Evolutionary conservation across 2,329 filamentous ascomycete genomes (phyloP).

Genomic region (Lasiodiplodia gonubiensis): DNA sequence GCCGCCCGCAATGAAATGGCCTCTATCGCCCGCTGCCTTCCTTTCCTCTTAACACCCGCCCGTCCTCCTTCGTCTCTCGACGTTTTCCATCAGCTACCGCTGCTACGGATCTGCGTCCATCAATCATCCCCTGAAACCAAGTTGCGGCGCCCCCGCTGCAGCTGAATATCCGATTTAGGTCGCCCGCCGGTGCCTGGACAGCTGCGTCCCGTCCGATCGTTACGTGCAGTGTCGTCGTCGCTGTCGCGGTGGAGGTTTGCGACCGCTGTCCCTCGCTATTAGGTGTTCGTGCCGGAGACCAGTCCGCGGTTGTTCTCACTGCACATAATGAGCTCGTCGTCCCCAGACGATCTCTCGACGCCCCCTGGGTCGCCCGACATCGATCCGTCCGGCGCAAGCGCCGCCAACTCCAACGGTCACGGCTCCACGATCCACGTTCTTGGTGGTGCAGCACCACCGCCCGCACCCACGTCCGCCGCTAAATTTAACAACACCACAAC

Average conservation of each 20-base stretch:
- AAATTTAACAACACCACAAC: conserved; percentile 23
- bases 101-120: conserved; percentile 20
- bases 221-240: conserved; percentile 24
- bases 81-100: conserved; percentile 19
- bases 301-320: conserved; percentile 34
- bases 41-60: conserved; percentile 18
- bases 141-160: conserved; percentile 20
- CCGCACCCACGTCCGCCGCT: conserved; percentile 41
- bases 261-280: conserved; percentile 29
- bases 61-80: conserved; percentile 12
- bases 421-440: conserved; percentile 40
- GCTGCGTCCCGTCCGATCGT: conserved; percentile 7
- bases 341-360: conserved; percentile 45
- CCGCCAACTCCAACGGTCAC: conserved; percentile 38
- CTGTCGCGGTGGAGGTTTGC: conserved; percentile 36
- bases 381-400: conserved; percentile 12
- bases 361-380: conserved; percentile 43
- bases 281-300: conserved; percentile 16
- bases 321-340: conserved; percentile 37
- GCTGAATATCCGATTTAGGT: conserved; percentile 23
- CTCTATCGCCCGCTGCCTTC: conserved; percentile 9
- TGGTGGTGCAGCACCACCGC: conserved; percentile 39
- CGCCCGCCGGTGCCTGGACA: conserved; percentile 15
- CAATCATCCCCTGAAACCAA: conserved; percentile 15
- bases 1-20: conserved; percentile 25